Conservation (phyloP, 257 asterid species). For the Striga asiatica region DNA sequence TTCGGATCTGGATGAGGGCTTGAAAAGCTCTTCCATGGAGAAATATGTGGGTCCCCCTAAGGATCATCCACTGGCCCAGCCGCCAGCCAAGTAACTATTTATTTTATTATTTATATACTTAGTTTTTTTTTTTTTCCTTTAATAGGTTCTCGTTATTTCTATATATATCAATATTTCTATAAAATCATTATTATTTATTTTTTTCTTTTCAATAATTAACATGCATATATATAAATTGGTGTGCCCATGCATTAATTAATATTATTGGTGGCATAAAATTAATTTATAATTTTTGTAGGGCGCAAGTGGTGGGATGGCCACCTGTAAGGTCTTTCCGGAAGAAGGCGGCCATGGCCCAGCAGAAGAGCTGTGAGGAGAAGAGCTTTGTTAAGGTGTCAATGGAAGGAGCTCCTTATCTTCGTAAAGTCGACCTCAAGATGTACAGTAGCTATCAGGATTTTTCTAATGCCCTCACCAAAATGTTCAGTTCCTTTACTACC, state of each 20-base stretch:
- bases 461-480: constrained; percentile 42
- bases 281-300: constrained; percentile 44
- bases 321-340: constrained; percentile 76
- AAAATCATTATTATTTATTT: no score
- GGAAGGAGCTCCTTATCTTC: constrained; percentile 48
- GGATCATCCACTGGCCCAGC: constrained; percentile 38
- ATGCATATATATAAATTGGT: neutral
- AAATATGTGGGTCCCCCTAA: constrained; percentile 15
- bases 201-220: no score
- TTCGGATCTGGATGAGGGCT: constrained; percentile 25
- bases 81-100: constrained; percentile 39
- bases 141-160: no score
- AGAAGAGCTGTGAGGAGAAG: constrained; percentile 24
- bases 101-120: no score
- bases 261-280: no score
- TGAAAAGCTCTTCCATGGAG: constrained; percentile 19
- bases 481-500: constrained; percentile 52
- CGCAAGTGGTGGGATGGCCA: constrained; percentile 96
- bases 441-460: constrained; percentile 31
- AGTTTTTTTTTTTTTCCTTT: no score
- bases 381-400: constrained; percentile 43
- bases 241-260: neutral
- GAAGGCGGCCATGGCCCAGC: constrained; percentile 46
- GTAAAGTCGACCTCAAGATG: constrained; percentile 40
- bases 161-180: no score